Base-by-base conservation (phyloP, 2,329 filamentous ascomycete species). In the Hortaea werneckii region DNA sequence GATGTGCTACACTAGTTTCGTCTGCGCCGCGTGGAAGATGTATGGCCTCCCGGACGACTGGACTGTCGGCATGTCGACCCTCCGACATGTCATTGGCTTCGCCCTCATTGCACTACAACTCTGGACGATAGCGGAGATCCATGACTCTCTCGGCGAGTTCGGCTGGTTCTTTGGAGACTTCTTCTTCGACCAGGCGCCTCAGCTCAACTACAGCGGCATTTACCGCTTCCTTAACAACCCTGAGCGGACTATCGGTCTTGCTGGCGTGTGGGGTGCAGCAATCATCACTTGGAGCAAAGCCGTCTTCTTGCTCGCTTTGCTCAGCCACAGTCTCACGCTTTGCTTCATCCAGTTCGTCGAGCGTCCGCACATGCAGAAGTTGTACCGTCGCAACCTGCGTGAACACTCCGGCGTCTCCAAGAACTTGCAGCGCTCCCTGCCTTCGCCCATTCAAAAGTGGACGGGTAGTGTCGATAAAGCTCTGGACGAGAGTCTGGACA, bases 131-230 rank as follows among this genome's bases (percentile, higher is more conserved):
- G 74, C 85, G 53, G 95, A 88, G 65, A 89, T 96, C 55, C 94
- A 96, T 65, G 88, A 95, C 42, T 94, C 87, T 12, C 79, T 98
- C 0, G 92, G 92, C 46, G 92, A 98, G 61, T 98, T 96, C 59
- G 92, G 92, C 57, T 98, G 90, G 90, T 96, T 96, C 73, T 96
- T 89, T 61, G 92, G 92, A 12, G 92, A 98, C 64, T 98, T 96
- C 72, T 96, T 98, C 74, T 95, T 92, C 62, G 87, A 95, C 50
- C 83, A 87, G 40, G 79, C 82, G 8, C 83, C 83, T 9, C 94
- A 92, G 67, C 75, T 96, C 50, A 96, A 87, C 0, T 98, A 98
- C 67, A 88, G 85, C 55, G 94, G 90, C 51, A 98, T 98, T 58
- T 98, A 98, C 66, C 87, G 92, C 41, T 98, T 94, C 68, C 74